These are phyloP conservation scores for Aureobasidium lini DNA, from an alignment of 2,329 filamentous ascomycete species.

Conservation along the genomic window DNA sequence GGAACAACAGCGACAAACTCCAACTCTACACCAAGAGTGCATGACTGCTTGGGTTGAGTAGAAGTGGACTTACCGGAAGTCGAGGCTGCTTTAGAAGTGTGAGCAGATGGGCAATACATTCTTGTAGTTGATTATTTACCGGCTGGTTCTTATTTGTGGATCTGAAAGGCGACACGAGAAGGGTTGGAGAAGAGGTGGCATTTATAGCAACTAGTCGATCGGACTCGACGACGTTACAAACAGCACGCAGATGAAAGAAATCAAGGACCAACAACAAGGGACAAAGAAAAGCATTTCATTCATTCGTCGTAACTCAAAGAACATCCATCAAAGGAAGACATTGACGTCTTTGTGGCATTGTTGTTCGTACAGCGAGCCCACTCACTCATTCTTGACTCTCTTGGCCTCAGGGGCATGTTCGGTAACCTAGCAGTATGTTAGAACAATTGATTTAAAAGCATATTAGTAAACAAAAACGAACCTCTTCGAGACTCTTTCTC, in stretches of 20 bases:
- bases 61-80: slow-evolving; percentile 1
- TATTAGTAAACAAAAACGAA: neutral
- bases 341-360: neutral
- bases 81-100: neutral
- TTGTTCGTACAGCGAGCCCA: neutral
- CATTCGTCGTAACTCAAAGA: neutral
- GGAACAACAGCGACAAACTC: neutral
- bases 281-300: neutral
- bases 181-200: neutral
- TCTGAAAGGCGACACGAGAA: neutral
- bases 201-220: neutral
- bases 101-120: neutral
- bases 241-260: neutral
- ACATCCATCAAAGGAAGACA: neutral
- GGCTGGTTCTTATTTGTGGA: neutral
- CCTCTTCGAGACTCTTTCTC: slow-evolving; percentile 18
- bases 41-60: neutral
- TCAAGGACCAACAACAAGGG: neutral
- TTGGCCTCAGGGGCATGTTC: neutral
- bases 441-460: neutral
- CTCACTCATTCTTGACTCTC: neutral
- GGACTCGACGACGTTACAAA: neutral
- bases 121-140: neutral
- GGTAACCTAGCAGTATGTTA: neutral
- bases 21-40: neutral